phyloP scores from a whole-genome alignment of 169 alveolate genomes.

The Eimeria falciformis region DNA sequence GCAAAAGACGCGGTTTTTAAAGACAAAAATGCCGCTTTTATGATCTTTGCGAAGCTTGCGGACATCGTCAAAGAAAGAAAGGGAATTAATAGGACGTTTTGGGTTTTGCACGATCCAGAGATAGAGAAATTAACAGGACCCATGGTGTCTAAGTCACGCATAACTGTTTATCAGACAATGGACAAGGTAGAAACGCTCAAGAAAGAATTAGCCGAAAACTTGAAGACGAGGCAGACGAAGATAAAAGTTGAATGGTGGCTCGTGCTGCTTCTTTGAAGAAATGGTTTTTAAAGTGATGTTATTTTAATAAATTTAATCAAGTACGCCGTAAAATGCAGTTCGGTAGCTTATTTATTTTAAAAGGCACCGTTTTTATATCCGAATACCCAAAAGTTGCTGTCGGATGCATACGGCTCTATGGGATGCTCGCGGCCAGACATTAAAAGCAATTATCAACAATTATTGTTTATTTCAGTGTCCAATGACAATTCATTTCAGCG shows the following conservation, averaged over 20 bases:
- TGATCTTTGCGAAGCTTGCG: neutral
- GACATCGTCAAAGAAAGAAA: neutral
- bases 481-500: too few relatives aligned
- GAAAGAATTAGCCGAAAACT: neutral
- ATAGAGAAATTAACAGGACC: neutral
- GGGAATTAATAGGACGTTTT: neutral
- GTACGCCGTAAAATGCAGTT: too few relatives aligned
- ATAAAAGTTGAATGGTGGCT: neutral
- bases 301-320: too few relatives aligned
- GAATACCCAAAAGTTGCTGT: too few relatives aligned
- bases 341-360: too few relatives aligned
- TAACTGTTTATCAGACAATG: neutral
- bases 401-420: too few relatives aligned
- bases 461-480: too few relatives aligned
- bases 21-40: neutral
- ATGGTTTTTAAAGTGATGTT: too few relatives aligned
- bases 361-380: too few relatives aligned
- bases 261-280: neutral
- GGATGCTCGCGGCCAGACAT: too few relatives aligned
- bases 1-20: neutral
- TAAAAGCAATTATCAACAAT: too few relatives aligned
- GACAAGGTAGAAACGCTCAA: slow-evolving; percentile 4
- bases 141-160: neutral
- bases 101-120: neutral
- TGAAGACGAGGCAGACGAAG: neutral